Evolutionary conservation across 1,284 basidiomycete genomes (phyloP).

Genomic region (Paramarasmius palmivorus): DNA sequence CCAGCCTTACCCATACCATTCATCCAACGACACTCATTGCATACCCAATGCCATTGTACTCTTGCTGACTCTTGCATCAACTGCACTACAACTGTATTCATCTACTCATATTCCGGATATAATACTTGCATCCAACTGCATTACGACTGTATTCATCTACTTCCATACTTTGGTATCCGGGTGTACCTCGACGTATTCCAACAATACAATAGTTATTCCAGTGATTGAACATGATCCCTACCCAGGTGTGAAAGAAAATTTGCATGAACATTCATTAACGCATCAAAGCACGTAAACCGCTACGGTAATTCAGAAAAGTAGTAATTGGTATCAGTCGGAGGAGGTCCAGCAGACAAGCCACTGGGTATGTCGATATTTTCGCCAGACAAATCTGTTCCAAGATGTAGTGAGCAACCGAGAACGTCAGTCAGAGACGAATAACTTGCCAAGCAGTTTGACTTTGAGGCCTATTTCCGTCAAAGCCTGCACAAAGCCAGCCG

Average conservation of each 20-base stretch:
- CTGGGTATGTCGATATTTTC: constrained; percentile 92
- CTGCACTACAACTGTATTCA: constrained; percentile 32
- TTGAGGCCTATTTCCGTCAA: constrained; percentile 94
- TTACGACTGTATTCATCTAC: not conserved
- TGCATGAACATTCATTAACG: no score
- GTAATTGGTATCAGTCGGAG: constrained; percentile 82
- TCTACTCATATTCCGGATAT: constrained; percentile 18
- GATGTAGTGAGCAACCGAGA: constrained; percentile 7
- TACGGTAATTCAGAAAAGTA: constrained; percentile 74
- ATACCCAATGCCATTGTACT: constrained; percentile 22
- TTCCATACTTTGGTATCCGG: not conserved
- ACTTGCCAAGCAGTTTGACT: constrained; percentile 85
- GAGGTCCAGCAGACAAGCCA: constrained; percentile 65
- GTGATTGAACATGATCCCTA: no score
- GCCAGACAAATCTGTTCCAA: constrained; percentile 75
- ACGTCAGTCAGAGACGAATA: not conserved
- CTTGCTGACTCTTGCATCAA: constrained; percentile 40
- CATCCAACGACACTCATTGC: constrained; percentile 19
- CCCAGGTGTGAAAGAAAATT: not conserved
- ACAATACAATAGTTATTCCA: not conserved
- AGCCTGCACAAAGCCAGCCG: constrained; percentile 80
- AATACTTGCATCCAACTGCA: constrained; percentile 10
- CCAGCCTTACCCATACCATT: constrained; percentile 33
- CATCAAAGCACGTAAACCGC: constrained; percentile 2
- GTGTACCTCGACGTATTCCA: not conserved